These are phyloP conservation scores for Glomus cerebriforme DNA, from an alignment of 192 early-diverging fungal species.

Conservation along the genomic window DNA sequence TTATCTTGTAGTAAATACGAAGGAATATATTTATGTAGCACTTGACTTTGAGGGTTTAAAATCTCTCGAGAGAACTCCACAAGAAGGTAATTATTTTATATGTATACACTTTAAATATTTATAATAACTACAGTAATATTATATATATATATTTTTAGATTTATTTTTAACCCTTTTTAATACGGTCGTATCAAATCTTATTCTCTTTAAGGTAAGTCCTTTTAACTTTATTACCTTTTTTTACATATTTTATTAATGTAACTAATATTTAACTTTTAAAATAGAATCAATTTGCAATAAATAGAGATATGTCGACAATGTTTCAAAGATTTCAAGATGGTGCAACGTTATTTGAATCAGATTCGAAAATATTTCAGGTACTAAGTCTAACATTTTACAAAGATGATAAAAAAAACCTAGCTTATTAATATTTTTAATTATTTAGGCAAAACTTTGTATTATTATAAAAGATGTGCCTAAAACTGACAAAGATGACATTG, in stretches of 20 bases:
- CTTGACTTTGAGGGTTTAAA: constrained; percentile 33
- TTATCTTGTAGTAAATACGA: not conserved
- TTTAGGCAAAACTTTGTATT: constrained; percentile 24
- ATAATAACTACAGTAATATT: not conserved
- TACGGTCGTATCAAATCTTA: constrained; percentile 10
- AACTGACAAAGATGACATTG: constrained; percentile 13
- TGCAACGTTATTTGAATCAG: not conserved
- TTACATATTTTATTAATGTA: not conserved
- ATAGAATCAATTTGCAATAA: constrained; percentile 31
- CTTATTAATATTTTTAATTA: not conserved
- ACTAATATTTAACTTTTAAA: not conserved
- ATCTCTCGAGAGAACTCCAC: constrained; percentile 28
- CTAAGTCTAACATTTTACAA: too few species aligned
- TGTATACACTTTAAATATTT: not conserved
- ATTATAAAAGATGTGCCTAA: constrained; percentile 29
- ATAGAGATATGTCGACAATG: constrained; percentile 33
- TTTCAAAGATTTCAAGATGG: constrained; percentile 36
- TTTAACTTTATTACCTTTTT: not conserved
- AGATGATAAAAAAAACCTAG: not conserved
- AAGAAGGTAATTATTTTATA: constrained; percentile 21
- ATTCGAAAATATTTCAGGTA: constrained; percentile 30
- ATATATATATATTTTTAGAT: not conserved
- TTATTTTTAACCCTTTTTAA: constrained; percentile 15
- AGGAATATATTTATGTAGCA: constrained; percentile 25
- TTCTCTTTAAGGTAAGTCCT: constrained; percentile 4